Conservation (phyloP, 352 stramenopile genomes). For the Thalassiosira hispida region DNA sequence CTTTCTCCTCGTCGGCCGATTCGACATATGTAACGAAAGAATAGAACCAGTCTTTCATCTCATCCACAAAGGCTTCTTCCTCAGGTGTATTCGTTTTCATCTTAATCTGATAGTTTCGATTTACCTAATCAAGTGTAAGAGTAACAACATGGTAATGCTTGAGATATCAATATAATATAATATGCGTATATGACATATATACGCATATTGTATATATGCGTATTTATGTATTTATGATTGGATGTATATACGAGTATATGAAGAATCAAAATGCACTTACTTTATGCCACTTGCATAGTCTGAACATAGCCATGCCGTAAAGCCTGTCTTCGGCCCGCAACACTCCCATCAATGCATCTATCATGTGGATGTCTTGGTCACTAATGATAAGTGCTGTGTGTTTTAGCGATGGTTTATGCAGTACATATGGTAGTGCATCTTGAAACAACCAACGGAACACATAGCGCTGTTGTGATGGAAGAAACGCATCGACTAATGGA, state of each 20-base stretch:
- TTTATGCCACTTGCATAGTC: too few relatives aligned
- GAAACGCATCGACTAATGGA: background rate
- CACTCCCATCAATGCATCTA: background rate
- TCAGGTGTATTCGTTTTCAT: background rate
- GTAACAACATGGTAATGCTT: too few relatives aligned
- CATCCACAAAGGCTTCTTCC: too few relatives aligned
- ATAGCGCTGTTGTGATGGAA: background rate
- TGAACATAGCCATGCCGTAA: too few relatives aligned
- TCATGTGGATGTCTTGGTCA: background rate
- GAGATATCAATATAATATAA: too few relatives aligned
- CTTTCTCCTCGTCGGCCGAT: background rate
- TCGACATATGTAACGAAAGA: background rate
- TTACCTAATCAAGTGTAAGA: background rate
- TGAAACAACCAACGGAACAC: background rate
- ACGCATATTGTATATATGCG: too few relatives aligned
- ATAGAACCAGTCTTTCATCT: background rate
- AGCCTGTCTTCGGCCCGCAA: background rate
- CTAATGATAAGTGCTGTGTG: background rate
- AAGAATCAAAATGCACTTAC: too few relatives aligned
- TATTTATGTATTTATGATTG: too few relatives aligned
- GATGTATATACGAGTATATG: too few relatives aligned
- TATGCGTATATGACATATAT: too few relatives aligned
- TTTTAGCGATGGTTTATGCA: background rate
- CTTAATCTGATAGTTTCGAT: background rate
- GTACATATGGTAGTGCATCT: background rate